Evolutionary conservation across 306 rosid genomes (phyloP).

Genomic region (Sphenostylis stenocarpa): DNA sequence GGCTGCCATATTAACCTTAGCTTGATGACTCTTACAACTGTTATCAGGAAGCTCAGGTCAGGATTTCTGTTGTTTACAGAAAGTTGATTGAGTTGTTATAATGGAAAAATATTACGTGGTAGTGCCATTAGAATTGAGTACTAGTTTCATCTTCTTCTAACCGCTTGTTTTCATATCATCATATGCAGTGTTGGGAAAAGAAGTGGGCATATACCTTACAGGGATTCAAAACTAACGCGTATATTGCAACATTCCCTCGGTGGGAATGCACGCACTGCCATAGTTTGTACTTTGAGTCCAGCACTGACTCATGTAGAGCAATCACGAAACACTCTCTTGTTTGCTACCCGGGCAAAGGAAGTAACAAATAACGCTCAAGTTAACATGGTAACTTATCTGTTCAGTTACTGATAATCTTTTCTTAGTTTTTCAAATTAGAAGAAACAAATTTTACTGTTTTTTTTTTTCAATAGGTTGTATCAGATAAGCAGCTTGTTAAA

Average conservation of each 20-base stretch:
- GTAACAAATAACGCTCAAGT: slow-evolving; percentile 96
- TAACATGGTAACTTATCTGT: slow-evolving; percentile 72
- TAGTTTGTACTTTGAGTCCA: slow-evolving; percentile 94
- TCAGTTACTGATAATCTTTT: background rate
- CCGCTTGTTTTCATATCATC: slow-evolving; percentile 4
- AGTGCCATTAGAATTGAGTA: background rate
- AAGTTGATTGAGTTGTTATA: slow-evolving; percentile 7
- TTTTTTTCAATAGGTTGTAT: slow-evolving; percentile 60
- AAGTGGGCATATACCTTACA: slow-evolving; percentile 94
- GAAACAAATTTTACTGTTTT: background rate
- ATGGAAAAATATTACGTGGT: background rate
- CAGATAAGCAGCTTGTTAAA: slow-evolving; percentile 94
- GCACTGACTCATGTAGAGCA: slow-evolving; percentile 94
- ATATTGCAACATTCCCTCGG: slow-evolving; percentile 98
- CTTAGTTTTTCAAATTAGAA: background rate
- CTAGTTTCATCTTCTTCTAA: slow-evolving; percentile 3
- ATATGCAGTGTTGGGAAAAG: slow-evolving; percentile 82
- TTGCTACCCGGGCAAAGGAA: slow-evolving; percentile 98
- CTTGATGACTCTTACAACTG: slow-evolving; percentile 99
- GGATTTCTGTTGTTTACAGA: slow-evolving; percentile 24
- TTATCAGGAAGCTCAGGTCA: slow-evolving; percentile 97
- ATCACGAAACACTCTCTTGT: slow-evolving; percentile 89
- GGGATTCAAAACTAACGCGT: slow-evolving; percentile 98
- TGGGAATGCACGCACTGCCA: slow-evolving; percentile 99
- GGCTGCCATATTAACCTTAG: slow-evolving; percentile 99